Base-by-base conservation (phyloP, 768 basidiomycete genomes). In the Pulveroboletus sp. region DNA sequence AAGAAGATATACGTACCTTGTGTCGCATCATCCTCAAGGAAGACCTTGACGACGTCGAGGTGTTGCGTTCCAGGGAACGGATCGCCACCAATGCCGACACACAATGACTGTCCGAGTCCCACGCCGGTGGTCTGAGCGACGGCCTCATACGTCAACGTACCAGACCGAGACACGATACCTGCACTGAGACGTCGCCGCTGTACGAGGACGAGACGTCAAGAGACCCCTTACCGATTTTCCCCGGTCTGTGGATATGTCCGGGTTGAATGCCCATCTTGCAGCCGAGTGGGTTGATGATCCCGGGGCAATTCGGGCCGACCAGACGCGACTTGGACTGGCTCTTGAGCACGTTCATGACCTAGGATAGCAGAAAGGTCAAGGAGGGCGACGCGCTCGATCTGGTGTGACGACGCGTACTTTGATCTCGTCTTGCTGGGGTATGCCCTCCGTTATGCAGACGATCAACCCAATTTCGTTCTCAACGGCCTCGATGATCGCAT, bases 251-350 rank as follows among this genome's bases (percentile, higher is more conserved):
- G 61, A 99, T 97, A 67, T 96, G 93, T 23, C 93, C 96, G 12
- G 96, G 96, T 63, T 91, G 89, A 64, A 99, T 99, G 51, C 96
- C 96, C 84, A 99, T 97, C 77, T 98, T 98, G 78, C 96, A 99
- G 19, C 95, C 95, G 34, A 87, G 76, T 16, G 95, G 94, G 64
- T 95, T 94, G 64, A 98, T 97, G 62, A 99, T 85, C 65, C 96
- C 96, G 2, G 96, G 96, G 72, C 96, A 99, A 72, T 99, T 99
- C 34, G 96, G 96, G 17, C 96, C 96, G 43, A 99, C 91, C 59
- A 99, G 86, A 60, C 96, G 86, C 52, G 92, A 94, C 61, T 87
- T 91, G 45, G 85, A 93, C 70, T 99, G 96, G 63, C 82, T 84
- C 69, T 90, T 92, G 59, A 99, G 81, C 12, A 93, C 96, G 64